These are phyloP conservation scores for Coniochaeta pulveracea DNA, from an alignment of 2,329 filamentous ascomycete genomes.

Conservation along the genomic window DNA sequence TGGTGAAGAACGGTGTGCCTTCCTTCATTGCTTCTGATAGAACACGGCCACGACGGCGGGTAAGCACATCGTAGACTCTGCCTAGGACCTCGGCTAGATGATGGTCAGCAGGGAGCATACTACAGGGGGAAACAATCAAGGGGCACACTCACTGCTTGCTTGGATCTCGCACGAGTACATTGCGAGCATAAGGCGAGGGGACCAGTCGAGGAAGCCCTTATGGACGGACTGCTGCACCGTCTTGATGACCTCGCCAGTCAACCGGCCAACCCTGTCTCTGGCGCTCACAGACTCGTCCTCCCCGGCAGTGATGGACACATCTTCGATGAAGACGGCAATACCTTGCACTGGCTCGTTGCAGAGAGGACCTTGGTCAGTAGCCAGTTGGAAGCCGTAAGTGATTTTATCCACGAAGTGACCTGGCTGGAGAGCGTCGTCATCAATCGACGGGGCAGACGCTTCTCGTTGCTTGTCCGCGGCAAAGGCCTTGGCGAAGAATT, in stretches of 20 bases:
- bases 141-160: slow-evolving; percentile 57
- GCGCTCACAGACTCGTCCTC: slow-evolving; percentile 41
- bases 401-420: slow-evolving; percentile 82
- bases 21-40: slow-evolving; percentile 87
- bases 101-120: slow-evolving; percentile 8
- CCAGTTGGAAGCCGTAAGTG: slow-evolving; percentile 85
- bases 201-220: slow-evolving; percentile 89
- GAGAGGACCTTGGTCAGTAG: slow-evolving; percentile 76
- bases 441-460: slow-evolving; percentile 24
- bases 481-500: slow-evolving; percentile 64
- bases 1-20: slow-evolving; percentile 93
- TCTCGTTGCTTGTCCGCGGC: slow-evolving; percentile 10
- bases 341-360: slow-evolving; percentile 92
- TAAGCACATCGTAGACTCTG: slow-evolving; percentile 95
- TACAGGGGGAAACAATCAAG: neutral
- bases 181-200: slow-evolving; percentile 82
- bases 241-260: slow-evolving; percentile 91
- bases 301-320: slow-evolving; percentile 50
- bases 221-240: slow-evolving; percentile 75
- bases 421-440: slow-evolving; percentile 38
- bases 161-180: slow-evolving; percentile 99
- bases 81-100: slow-evolving; percentile 74
- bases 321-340: slow-evolving; percentile 81
- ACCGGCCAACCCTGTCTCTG: slow-evolving; percentile 58
- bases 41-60: slow-evolving; percentile 79